Percentiles rank a stretch among this genome's conserved stretches.
Conservation (phyloP, 805 yeast species). For the Pichia sporocuriosa region DNA sequence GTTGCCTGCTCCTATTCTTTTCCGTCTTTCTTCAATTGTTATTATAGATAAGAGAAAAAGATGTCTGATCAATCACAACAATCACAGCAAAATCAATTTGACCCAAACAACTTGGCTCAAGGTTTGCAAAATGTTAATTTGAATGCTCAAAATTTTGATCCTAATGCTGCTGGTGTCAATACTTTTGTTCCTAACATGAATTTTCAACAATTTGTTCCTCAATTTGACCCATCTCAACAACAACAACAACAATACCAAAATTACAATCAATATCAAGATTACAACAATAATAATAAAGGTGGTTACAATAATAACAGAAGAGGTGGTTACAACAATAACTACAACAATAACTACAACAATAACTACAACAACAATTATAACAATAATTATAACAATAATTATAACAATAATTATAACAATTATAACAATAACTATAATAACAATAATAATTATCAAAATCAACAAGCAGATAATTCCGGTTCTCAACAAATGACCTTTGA, state of each 20-base stretch:
- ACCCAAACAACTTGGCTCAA: slow-evolving; percentile 38
- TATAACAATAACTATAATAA: slow-evolving; percentile 3
- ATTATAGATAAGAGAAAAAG: no score
- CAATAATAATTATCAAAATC: slow-evolving; percentile 8
- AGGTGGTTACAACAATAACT: slow-evolving; percentile 24
- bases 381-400: slow-evolving; percentile 21
- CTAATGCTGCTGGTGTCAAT: slow-evolving; percentile 42
- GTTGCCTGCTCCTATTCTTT: no score
- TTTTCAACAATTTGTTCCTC: slow-evolving; percentile 34
- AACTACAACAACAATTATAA: slow-evolving; percentile 5
- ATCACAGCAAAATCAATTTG: slow-evolving; percentile 30
- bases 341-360: slow-evolving; percentile 17
- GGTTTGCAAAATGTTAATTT: slow-evolving; percentile 39
- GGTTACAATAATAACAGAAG: slow-evolving; percentile 24
- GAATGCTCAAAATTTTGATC: slow-evolving; percentile 36
- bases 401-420: slow-evolving; percentile 17
- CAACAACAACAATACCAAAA: slow-evolving; percentile 14
- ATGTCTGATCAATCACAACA: slow-evolving; percentile 25
- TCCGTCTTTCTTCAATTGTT: no score
- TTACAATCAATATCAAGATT: slow-evolving; percentile 9
- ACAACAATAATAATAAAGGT: slow-evolving; percentile 9
- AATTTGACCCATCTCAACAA: slow-evolving; percentile 28
- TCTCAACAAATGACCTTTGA: slow-evolving; percentile 67
- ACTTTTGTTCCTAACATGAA: slow-evolving; percentile 40
- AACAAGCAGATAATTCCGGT: slow-evolving; percentile 17